Evolutionary conservation across 176 grass and related monocot species (phyloP), one percentile per base, ranked within the genome.

Genomic region (Elaeis guineensis): DNA sequence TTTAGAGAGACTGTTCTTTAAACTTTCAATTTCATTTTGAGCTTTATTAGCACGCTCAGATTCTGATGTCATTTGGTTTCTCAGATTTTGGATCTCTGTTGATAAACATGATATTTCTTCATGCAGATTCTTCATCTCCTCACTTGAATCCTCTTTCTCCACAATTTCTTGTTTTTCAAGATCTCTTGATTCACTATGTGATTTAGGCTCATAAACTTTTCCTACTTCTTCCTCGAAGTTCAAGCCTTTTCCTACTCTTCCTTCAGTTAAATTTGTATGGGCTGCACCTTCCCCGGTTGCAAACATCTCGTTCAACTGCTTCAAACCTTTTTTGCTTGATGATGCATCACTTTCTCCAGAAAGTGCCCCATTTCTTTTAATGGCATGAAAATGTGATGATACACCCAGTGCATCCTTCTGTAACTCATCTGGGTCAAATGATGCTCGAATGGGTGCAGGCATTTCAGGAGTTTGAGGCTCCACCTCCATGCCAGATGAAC

Each of bases 351-450:
- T 67, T 77, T 82, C 79, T 67, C 92, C 78, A 73, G 81, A 66
- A 81, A 85, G 71, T 65, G 81, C 75, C 65, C 60, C 78, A 80
- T 82, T 97, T 73, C 81, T 79, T 61, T 88, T 89, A 23, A 81
- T 62, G 17, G 53, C 70, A 29, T 65, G 67, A 29, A 55, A 19
- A 12, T 85, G 68, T 21, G 62, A 63, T 69, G 85, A 72, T 52
- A 50, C 63, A 29, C 58, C 25, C 48, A 67, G 25, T 77, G 58
- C 75, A 66, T 85, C 89, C 63, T 73, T 80, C 56, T 79, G 77
- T 25, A 82, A 57, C 25, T 86, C 85, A 56, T 83, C 88, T 5
- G 50, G 69, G 61, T 83, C 87, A 77, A 82, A 83, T 70, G 58
- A 26, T 66, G 66, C 54, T 64, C 73, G 58, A 55, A 54, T 59